Conservation (phyloP, 1,284 basidiomycete species). For the Golubevia sp. region DNA sequence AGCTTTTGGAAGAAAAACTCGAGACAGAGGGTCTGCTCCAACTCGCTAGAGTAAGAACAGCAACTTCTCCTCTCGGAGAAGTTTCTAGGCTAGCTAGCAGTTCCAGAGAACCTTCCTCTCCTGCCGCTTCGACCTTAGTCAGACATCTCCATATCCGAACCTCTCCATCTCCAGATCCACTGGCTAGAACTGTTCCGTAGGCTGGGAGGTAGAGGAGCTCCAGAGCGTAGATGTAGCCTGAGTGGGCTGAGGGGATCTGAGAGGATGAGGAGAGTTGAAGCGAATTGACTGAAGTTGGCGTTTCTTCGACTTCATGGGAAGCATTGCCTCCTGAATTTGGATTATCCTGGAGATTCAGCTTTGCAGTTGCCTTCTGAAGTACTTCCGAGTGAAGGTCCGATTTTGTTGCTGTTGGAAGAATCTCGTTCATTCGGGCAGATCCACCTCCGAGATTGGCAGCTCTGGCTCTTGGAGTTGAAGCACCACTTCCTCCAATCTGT, state of each 20-base stretch:
- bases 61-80: conserved; percentile 33
- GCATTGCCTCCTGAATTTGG: conserved; percentile 3
- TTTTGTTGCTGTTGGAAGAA: background rate
- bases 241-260: conserved; percentile 39
- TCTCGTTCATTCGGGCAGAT: background rate
- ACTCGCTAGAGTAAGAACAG: conserved; percentile 39
- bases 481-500: no score
- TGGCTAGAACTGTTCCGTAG: conserved; percentile 24
- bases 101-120: conserved; percentile 5
- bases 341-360: conserved; percentile 4
- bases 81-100: conserved; percentile 29
- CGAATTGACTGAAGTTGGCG: conserved; percentile 17
- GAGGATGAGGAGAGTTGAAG: conserved; percentile 22
- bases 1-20: background rate
- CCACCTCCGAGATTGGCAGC: background rate
- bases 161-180: conserved; percentile 49
- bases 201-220: conserved; percentile 15
- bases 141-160: conserved; percentile 46
- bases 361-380: conserved; percentile 1
- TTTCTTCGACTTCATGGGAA: conserved; percentile 25
- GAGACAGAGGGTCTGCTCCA: conserved; percentile 17
- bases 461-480: background rate
- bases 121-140: background rate
- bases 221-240: conserved; percentile 49
- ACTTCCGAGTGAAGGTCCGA: background rate